Base-by-base conservation (phyloP, 1,284 basidiomycete species). In the Waitea zeae region DNA sequence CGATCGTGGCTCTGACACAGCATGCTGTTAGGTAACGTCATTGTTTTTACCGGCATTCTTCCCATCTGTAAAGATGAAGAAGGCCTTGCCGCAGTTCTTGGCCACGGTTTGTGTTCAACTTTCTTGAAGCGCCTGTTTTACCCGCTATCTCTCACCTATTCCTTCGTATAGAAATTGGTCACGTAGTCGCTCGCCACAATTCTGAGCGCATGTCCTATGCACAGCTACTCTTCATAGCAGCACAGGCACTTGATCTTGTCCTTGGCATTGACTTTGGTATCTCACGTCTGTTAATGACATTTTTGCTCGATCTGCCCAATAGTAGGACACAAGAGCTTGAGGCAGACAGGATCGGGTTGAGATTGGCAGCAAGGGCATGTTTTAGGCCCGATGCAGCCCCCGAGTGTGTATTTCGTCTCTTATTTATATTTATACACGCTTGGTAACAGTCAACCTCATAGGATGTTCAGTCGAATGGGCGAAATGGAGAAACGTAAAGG, bases 11-110 rank as follows among this genome's bases (percentile, higher is more conserved):
- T 3, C 31, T 27, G 32, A 17, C n/a, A 17, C 6, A 20, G 28
- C 12, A 33, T 34, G 24, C 30, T 29, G 35, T 33, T 12, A 63
- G 75, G 77, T 3, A 73, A 72, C 43, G 80, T 95, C 42, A 71
- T 92, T 34, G 83, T 96, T 2, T 95, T 87, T 45, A 88, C 83
- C 0, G 90, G 90, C 0, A 87, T 96, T 34, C 53, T 96, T 5
- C 87, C 84, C 0, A 58, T 92, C 4, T 78, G 75, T 33, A 60
- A 59, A 40, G 76, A 88, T 41, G 81, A 89, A 42, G 67, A 81
- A 41, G 89, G 88, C 0, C 57, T 97, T 0, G 87, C 92, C 1
- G 80, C 81, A 5, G 78, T 96, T 1, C 57, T 96, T 2, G 74
- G 84, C 1, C 90, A 96, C 52, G 87, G 87, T 77, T 41, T 31